phyloP scores from a whole-genome alignment of 106 monocot species.

The Dioscorea alata region DNA sequence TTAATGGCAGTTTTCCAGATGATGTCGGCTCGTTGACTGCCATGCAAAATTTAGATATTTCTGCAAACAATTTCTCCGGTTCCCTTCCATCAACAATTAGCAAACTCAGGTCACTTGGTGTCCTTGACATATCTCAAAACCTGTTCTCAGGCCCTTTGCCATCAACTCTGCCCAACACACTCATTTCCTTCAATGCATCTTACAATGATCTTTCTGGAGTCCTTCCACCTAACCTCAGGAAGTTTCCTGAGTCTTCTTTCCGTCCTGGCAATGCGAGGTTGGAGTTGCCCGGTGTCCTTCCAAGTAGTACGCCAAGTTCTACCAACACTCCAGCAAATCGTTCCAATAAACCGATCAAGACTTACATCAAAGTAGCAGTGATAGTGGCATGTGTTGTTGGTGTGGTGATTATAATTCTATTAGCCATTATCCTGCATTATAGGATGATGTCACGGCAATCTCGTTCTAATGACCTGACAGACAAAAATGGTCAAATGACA shows the following conservation, averaged over 20 bases:
- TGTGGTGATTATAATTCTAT: conserved; percentile 45
- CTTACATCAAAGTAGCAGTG: conserved; percentile 42
- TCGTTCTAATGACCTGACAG: conserved; percentile 36
- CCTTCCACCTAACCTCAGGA: conserved; percentile 73
- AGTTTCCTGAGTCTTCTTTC: conserved; percentile 95
- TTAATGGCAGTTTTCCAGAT: conserved; percentile 67
- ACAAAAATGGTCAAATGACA: conserved; percentile 36
- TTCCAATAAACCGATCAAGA: conserved; percentile 25
- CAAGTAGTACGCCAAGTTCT: conserved; percentile 20
- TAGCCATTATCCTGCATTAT: conserved; percentile 47
- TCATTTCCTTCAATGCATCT: conserved; percentile 70
- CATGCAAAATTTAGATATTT: conserved; percentile 60
- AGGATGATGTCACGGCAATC: conserved; percentile 49
- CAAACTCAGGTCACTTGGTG: conserved; percentile 52
- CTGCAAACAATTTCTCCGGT: conserved; percentile 81
- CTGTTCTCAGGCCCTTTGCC: conserved; percentile 71
- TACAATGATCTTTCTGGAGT: conserved; percentile 85
- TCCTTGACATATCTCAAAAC: conserved; percentile 77
- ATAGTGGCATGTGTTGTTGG: conserved; percentile 46
- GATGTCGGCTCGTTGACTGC: conserved; percentile 47
- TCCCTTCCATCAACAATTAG: conserved; percentile 38
- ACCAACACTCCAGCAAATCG: conserved; percentile 11
- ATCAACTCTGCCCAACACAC: conserved; percentile 37
- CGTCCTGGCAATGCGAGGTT: conserved; percentile 85
- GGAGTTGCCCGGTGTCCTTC: conserved; percentile 31